Conservation (phyloP, 371 early-diverging fungal genomes). For the Lichtheimia hyalospora region DNA sequence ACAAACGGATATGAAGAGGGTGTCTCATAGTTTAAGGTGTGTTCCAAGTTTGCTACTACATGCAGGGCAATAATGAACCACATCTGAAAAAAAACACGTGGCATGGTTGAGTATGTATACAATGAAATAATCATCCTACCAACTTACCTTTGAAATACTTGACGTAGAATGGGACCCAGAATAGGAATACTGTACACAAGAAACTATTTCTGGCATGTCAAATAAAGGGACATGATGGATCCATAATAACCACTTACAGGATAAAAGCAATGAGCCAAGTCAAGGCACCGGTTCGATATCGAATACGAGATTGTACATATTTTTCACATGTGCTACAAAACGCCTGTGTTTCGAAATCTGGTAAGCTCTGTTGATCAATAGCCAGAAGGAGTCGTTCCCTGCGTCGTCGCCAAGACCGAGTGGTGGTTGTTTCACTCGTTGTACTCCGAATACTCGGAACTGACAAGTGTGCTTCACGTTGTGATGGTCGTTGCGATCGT, state of each 20-base stretch:
- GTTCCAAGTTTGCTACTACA: constrained; percentile 33
- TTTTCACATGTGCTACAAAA: constrained; percentile 36
- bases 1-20: too few relatives aligned
- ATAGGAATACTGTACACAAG: constrained; percentile 35
- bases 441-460: neutral
- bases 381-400: constrained; percentile 12
- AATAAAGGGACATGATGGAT: neutral
- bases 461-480: neutral
- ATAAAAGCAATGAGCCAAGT: constrained; percentile 35
- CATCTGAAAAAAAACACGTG: constrained; percentile 20
- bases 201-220: constrained; percentile 18
- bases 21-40: constrained; percentile 17
- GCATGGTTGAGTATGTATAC: neutral
- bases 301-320: constrained; percentile 33
- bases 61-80: constrained; percentile 42
- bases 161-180: constrained; percentile 48
- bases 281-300: constrained; percentile 37
- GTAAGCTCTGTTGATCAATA: constrained; percentile 19
- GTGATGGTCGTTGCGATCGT: neutral
- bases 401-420: constrained; percentile 23
- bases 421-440: constrained; percentile 3
- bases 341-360: constrained; percentile 40
- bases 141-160: constrained; percentile 46
- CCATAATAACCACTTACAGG: constrained; percentile 23
- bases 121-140: neutral